Evolutionary conservation across 371 early-diverging fungal genomes (phyloP), one percentile per base, ranked within the genome.

Genomic region (Circinella minor): DNA sequence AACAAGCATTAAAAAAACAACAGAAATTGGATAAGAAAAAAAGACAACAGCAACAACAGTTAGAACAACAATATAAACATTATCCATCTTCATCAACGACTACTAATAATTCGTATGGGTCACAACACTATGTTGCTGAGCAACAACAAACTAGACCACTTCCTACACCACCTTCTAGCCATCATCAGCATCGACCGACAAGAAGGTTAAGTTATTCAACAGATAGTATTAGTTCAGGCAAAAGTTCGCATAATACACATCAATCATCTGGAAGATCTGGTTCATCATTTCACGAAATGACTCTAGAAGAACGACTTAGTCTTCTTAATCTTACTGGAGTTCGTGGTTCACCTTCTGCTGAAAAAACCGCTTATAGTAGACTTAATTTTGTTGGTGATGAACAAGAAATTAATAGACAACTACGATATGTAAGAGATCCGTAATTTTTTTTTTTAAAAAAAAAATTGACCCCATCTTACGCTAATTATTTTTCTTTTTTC

Each of bases 391-490:
- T 36, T 18, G 54, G 37, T 18, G 65, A 68, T 55, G 62, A 55
- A 65, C 64, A 70, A 64, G 65, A 65, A 36, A 60, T 49, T 34
- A 68, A 65, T 36, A 59, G 66, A 57, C 66, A 66, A 66, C 43
- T 66, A 36, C 55, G 66, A 20, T 34, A 38, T 36, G 66, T 66
- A 66, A 38, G 54, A 27, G 27, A 27, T 27, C 27, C 2, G 27
- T 27, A 27, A 1, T 27, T 27, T 18, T 63, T 36, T 36, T 63
- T 36, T 47, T 63, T 63, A 6, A 43, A 39, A 39, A 39, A 39
- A 39, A 43, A 43, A 3, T 43, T 43, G 43, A 43, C 43, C 43
- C 27, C 27, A 27, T 27, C 27, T 27, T 2, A 27, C 27, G 27
- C 27, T 27, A 0, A 27, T n/a, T n/a, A 8, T 9, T 7, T 49